Evolutionary conservation across 441 rosid species (phyloP).

Genomic region (Jatropha multifida): DNA sequence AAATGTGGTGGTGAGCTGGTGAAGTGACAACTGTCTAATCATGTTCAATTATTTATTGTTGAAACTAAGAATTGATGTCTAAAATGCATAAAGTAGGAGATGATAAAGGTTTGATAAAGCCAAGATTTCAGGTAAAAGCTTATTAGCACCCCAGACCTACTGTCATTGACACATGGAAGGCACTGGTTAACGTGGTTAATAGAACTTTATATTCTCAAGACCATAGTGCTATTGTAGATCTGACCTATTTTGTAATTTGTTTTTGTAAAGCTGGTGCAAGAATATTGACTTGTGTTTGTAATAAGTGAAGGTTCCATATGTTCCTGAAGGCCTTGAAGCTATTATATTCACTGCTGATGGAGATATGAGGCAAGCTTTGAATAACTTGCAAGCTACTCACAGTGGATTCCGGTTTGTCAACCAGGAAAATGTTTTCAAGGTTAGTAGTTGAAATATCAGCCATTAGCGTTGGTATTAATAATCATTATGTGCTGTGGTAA

Average conservation of each 20-base stretch:
- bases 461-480: conserved; percentile 10
- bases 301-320: conserved; percentile 72
- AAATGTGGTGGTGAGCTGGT: neutral
- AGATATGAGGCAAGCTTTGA: conserved; percentile 98
- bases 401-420: conserved; percentile 95
- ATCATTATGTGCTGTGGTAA: conserved; percentile 1
- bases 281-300: conserved; percentile 26
- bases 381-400: conserved; percentile 90
- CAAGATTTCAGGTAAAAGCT: neutral
- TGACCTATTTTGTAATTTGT: neutral
- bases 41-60: neutral
- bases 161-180: neutral
- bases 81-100: neutral
- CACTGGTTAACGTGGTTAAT: neutral
- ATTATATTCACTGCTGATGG: conserved; percentile 98
- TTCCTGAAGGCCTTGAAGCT: conserved; percentile 97
- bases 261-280: neutral
- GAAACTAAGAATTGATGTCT: conserved; percentile 7
- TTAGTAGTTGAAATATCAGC: conserved; percentile 15
- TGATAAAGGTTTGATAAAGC: neutral
- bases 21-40: neutral
- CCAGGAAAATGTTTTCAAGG: conserved; percentile 98
- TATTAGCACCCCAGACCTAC: neutral
- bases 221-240: neutral
- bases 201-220: neutral